Percentiles rank a stretch among this genome's conserved stretches.
phyloP scores from a whole-genome alignment of 2,329 filamentous ascomycete genomes.

The Aspergillus novofumigatus region DNA sequence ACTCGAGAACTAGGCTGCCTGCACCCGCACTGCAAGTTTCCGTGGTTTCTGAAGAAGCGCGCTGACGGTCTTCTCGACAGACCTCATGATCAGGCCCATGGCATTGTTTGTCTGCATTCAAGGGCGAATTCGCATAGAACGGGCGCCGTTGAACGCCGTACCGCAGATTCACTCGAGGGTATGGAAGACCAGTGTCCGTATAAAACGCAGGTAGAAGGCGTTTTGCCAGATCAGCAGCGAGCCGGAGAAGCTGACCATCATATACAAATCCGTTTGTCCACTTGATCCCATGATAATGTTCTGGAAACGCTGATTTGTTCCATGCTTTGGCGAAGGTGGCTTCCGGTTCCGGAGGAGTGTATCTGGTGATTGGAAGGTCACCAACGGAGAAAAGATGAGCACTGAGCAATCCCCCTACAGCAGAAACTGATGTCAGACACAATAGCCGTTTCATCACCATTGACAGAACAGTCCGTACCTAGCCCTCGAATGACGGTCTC shows the following conservation, averaged over 20 bases:
- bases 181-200: conserved; percentile 85
- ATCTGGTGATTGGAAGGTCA: conserved; percentile 80
- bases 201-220: conserved; percentile 88
- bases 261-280: conserved; percentile 80
- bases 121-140: conserved; percentile 82
- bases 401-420: conserved; percentile 72
- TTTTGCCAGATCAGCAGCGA: conserved; percentile 79
- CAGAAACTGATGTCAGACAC: conserved; percentile 3
- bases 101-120: conserved; percentile 54
- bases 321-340: conserved; percentile 37
- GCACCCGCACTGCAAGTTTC: conserved; percentile 96
- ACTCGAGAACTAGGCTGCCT: conserved; percentile 91
- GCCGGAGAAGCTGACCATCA: conserved; percentile 81
- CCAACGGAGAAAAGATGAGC: conserved; percentile 91
- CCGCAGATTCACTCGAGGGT: conserved; percentile 87
- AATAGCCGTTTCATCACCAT: not conserved
- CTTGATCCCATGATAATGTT: conserved; percentile 45
- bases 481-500: conserved; percentile 91
- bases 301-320: conserved; percentile 31
- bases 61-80: conserved; percentile 33
- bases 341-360: conserved; percentile 51
- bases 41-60: conserved; percentile 64
- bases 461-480: conserved; percentile 25
- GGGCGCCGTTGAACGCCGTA: conserved; percentile 66
- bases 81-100: conserved; percentile 41